Evolutionary conservation across 768 basidiomycete species (phyloP).

Genomic region (Lanmaoa pseudosensibilis): DNA sequence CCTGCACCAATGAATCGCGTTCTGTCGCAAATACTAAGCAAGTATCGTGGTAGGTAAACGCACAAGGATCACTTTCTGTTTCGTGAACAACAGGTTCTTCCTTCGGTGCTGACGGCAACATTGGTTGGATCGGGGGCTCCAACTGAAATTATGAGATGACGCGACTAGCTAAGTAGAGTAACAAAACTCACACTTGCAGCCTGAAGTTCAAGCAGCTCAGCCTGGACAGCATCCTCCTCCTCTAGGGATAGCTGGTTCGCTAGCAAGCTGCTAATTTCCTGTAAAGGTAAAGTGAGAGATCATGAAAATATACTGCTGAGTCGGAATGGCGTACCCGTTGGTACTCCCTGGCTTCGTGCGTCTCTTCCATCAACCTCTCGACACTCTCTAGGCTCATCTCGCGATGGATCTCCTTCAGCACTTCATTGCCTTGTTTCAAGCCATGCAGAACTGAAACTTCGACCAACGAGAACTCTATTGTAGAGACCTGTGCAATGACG

Average conservation of each 20-base stretch:
- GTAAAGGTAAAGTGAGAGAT: constrained; percentile 2
- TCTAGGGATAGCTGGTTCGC: constrained; percentile 78
- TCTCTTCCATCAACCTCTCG: constrained; percentile 93
- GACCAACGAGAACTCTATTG: constrained; percentile 94
- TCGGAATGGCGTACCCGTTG: constrained; percentile 59
- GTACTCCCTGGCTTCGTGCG: constrained; percentile 88
- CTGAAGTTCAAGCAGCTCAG: constrained; percentile 73
- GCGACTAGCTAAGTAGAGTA: neutral
- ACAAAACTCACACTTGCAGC: constrained; percentile 51
- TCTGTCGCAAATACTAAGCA: constrained; percentile 12
- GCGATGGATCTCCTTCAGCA: constrained; percentile 90
- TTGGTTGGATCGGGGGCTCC: constrained; percentile 30
- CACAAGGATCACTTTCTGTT: constrained; percentile 32
- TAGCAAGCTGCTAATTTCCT: constrained; percentile 93
- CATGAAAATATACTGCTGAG: neutral
- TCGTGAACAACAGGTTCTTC: constrained; percentile 38
- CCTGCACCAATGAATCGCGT: neutral
- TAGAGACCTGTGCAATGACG: constrained; percentile 68
- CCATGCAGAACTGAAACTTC: constrained; percentile 93
- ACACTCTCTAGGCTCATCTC: constrained; percentile 91
- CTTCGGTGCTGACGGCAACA: constrained; percentile 57
- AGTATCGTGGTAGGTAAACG: neutral
- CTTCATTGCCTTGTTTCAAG: constrained; percentile 88
- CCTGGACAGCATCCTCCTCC: constrained; percentile 92
- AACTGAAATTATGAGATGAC: constrained; percentile 26